Evolutionary conservation across 2,329 filamentous ascomycete genomes (phyloP).

Genomic region (Neonectria hederae): DNA sequence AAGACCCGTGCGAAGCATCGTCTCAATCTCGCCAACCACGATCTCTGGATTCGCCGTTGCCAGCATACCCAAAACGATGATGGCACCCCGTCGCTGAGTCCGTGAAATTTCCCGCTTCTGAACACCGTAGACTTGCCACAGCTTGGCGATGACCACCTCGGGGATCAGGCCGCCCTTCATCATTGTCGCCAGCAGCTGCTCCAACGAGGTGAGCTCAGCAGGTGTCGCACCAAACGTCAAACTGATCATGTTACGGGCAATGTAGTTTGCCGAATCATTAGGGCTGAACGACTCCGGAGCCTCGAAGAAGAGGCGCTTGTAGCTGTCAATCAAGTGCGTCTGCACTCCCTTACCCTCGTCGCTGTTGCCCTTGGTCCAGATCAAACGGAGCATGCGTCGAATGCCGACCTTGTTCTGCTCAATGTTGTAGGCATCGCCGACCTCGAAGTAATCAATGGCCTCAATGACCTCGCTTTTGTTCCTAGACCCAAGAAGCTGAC

Average conservation of each 20-base stretch:
- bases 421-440: conserved; percentile 95
- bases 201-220: conserved; percentile 92
- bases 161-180: conserved; percentile 92
- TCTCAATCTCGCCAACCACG: conserved; percentile 93
- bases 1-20: conserved; percentile 89
- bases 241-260: conserved; percentile 99
- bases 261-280: conserved; percentile 94
- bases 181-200: conserved; percentile 96
- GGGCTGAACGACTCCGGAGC: conserved; percentile 87
- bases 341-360: conserved; percentile 99
- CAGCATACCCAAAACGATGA: conserved; percentile 97
- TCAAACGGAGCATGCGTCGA: conserved; percentile 92
- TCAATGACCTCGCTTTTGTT: conserved; percentile 99
- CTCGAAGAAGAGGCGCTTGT: conserved; percentile 95
- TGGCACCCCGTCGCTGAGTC: conserved; percentile 88
- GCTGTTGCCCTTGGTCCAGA: conserved; percentile 99
- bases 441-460: conserved; percentile 97
- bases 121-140: conserved; percentile 98
- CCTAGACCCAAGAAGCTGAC: conserved; percentile 88
- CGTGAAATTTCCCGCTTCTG: conserved; percentile 93
- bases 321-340: conserved; percentile 95
- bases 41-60: conserved; percentile 92
- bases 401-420: conserved; percentile 94
- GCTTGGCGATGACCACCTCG: conserved; percentile 85
- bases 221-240: conserved; percentile 95